phyloP scores from a whole-genome alignment of 257 asterid species.

The Solanum chiquidenum region DNA sequence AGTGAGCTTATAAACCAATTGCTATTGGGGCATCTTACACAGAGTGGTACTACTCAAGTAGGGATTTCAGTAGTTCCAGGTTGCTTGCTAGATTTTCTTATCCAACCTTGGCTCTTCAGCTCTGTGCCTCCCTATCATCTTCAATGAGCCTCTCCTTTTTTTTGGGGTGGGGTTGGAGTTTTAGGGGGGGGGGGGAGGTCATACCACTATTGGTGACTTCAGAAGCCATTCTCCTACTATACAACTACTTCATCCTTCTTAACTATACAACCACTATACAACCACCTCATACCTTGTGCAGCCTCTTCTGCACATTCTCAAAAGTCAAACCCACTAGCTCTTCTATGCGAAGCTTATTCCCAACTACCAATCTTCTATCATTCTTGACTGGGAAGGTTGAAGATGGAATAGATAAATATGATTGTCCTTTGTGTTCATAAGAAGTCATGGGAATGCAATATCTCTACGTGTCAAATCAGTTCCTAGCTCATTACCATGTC shows the following conservation, averaged over 20 bases:
- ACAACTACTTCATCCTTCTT: not conserved
- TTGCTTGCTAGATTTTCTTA: not conserved
- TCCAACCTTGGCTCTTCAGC: not conserved
- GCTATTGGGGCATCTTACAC: not conserved
- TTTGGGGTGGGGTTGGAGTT: not conserved
- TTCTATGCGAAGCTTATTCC: not conserved
- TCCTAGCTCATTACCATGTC: not conserved
- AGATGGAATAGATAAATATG: not conserved
- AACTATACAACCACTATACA: too few species aligned
- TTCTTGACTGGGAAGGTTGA: not conserved
- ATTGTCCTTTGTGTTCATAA: not conserved
- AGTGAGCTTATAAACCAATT: not conserved
- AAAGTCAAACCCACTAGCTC: not conserved
- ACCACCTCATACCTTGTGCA: not conserved
- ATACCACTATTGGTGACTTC: not conserved
- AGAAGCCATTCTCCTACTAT: not conserved
- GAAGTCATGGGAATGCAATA: not conserved
- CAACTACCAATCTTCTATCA: not conserved
- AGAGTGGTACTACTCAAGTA: not conserved
- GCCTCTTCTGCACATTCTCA: not conserved
- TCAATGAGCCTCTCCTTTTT: not conserved
- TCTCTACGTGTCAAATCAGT: not conserved
- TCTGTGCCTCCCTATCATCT: not conserved
- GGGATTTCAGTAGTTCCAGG: not conserved
- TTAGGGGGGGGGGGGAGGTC: not conserved